Evolutionary conservation across 2,329 filamentous ascomycete genomes (phyloP).

Genomic region (Sordariomycetes sp.): DNA sequence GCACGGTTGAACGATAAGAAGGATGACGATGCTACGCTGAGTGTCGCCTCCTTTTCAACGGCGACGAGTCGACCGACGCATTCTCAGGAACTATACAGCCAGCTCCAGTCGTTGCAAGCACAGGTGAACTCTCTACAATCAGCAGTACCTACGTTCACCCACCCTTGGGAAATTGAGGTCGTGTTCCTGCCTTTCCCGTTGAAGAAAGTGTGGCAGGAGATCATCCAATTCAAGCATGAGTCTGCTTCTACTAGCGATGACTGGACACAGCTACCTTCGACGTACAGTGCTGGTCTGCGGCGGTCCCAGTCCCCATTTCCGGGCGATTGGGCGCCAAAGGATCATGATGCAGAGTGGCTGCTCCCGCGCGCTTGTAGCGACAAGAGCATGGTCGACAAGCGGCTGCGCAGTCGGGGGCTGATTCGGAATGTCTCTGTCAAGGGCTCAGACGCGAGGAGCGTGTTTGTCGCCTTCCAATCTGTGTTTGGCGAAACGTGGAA

Average conservation of each 20-base stretch:
- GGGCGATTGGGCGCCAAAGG: slow-evolving; percentile 34
- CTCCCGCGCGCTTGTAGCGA: slow-evolving; percentile 59
- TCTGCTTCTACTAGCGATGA: slow-evolving; percentile 31
- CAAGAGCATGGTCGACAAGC: slow-evolving; percentile 53
- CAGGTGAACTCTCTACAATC: slow-evolving; percentile 49
- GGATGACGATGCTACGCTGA: slow-evolving; percentile 33
- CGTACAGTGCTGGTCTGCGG: slow-evolving; percentile 30
- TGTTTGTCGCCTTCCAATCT: slow-evolving; percentile 52
- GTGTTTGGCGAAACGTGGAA: slow-evolving; percentile 52
- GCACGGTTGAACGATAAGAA: slow-evolving; percentile 23
- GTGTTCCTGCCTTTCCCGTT: slow-evolving; percentile 64
- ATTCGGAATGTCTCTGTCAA: slow-evolving; percentile 54
- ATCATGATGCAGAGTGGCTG: slow-evolving; percentile 49
- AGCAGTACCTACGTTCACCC: slow-evolving; percentile 48
- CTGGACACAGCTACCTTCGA: slow-evolving; percentile 46
- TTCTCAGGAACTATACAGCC: slow-evolving; percentile 36
- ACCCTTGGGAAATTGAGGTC: slow-evolving; percentile 68
- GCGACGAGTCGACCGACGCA: slow-evolving; percentile 30
- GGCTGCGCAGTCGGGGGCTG: slow-evolving; percentile 67
- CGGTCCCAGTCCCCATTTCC: slow-evolving; percentile 39
- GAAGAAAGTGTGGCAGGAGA: slow-evolving; percentile 44
- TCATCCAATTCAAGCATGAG: slow-evolving; percentile 35
- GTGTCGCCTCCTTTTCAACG: slow-evolving; percentile 36
- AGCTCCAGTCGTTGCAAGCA: slow-evolving; percentile 39
- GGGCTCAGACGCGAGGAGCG: slow-evolving; percentile 56